Base-by-base conservation (phyloP, 2,329 filamentous ascomycete species). In the Clonostachys rosea region DNA sequence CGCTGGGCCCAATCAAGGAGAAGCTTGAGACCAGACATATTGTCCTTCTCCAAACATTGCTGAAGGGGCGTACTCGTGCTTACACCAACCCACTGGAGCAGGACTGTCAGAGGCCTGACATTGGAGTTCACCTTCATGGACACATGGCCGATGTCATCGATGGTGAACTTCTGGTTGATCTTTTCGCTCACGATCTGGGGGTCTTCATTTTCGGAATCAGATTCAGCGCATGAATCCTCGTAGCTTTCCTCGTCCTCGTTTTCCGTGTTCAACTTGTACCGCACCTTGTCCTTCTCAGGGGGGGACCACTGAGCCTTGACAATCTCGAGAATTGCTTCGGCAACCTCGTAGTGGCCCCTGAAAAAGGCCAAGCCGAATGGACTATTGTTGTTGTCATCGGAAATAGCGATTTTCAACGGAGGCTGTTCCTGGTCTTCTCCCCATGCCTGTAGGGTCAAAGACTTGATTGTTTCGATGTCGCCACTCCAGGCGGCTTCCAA, bases 401-500 rank as follows among this genome's bases (percentile, higher is more conserved):
- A 54, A 2, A 84, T 76, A 0, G 84, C 76, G 47, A 90, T 76
- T 52, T 82, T 75, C 40, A 94, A 69, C 1, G 87, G 86, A 0
- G 74, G 65, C 45, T 83, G 71, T 5, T 75, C 64, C 6, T 74
- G 65, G 6, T 76, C 67, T 5, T 69, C 59, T 12, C 78, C 74
- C 79, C 83, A 87, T 3, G 76, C 66, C 11, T 72, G 66, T 17
- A 88, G 65, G 2, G 84, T 87, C 36, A 88, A 68, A 13, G 67
- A 62, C 57, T 87, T 88, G 62, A 92, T 80, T 4, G 70, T 80
- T 2, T 79, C 70, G 2, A 86, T 53, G 54, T 94, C 79, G n/a
- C 84, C 86, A 5, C 56, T 56, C 87, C 87, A 94, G 5, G 81
- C 81, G 35, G 87, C 87, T 58, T 92, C 82, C 60, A 88, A 87